Evolutionary conservation across 2,329 filamentous ascomycete genomes (phyloP), one percentile per base, ranked within the genome.

Genomic region (Epichloe typhina): DNA sequence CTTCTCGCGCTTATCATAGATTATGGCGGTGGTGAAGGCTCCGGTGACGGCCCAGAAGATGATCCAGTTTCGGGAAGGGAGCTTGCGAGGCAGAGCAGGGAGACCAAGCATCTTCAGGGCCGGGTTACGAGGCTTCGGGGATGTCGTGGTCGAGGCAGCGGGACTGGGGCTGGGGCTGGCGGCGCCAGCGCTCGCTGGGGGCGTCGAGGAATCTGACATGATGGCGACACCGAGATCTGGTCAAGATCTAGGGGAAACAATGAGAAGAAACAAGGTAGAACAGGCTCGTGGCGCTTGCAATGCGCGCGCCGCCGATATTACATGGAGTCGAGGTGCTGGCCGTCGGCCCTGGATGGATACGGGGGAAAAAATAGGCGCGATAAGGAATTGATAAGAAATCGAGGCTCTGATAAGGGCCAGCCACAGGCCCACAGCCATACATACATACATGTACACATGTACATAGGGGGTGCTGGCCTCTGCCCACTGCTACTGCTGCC

Each of bases 51-150:
- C 75, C 68, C 90, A 82, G 72, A 98, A 98, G 62, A 98, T 96
- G 70, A 93, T 81, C 93, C 93, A 98, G 66, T 97, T 97, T 54
- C 93, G 86, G 17, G 91, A 97, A 7, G 93, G 93, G 17, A 98
- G 80, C 67, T 82, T 88, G 59, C 83, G 77, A 53, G 86, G 85
- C 54, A 96, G 79, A 58, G 84, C 86, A 47, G 91, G 91, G 52
- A 98, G 73, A 52, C 91, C 91, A 71, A 93, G 81, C 77, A 87
- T 86, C 56, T 79, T 80, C 60, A 88, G 79, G 50, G 82, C 85
- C 42, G 83, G 84, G 68, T 91, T 91, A 47, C 77, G 73, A 26
- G 57, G 61, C 47, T 60, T 73, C 67, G 45, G 70, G 61, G 55
- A 69, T 65, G 33, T 47, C 17, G 64, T 52, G 44, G 33, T 45